Evolutionary conservation across 768 basidiomycete genomes (phyloP), one percentile per base, ranked within the genome.

Genomic region (Leccinum incarnatum): DNA sequence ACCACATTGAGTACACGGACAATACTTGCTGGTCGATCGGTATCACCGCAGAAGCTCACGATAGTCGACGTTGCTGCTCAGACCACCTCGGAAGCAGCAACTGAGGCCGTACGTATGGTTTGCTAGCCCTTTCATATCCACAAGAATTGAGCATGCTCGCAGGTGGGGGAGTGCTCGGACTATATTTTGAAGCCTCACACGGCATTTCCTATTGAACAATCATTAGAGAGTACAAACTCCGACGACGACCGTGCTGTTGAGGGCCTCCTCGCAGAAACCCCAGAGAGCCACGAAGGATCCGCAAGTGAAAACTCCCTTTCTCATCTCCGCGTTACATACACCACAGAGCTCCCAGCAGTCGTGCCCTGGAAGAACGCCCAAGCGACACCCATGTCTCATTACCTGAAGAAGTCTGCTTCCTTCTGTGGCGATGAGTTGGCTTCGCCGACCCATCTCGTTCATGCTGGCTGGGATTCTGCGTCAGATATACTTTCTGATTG

Each of bases 391-490:
- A 74, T 73, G 72, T 67, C 73, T 1, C 69, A 74, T 66, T 73
- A 75, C 67, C 59, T 73, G 65, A 74, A 67, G 53, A 78, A 79
- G 64, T 71, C 78, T 23, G 69, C 69, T 57, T 76, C 76, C 36
- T 79, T 80, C 59, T 60, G 71, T 50, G 69, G 69, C 40, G 73
- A 75, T 61, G 73, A 73, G 46, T 63, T 76, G 59, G 73, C 73
- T 46, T 75, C 79, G 23, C 79, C 78, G 23, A 82, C 83, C 29
- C 79, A 74, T 67, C 79, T 84, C 54, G 75, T 82, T 60, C 77
- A 81, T 56, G 82, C 82, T 34, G 83, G 82, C 19, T 86, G 84
- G 84, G 84, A 81, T 62, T 80, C 80, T 65, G 72, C 76, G 45
- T 79, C 82, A 53, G 79, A 82, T 55, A 60, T 71, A 58, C 67